Percentiles rank a stretch among this genome's conserved stretches.
Conservation (phyloP, 106 monocot genomes). For the Acanthochlamys bracteata region DNA sequence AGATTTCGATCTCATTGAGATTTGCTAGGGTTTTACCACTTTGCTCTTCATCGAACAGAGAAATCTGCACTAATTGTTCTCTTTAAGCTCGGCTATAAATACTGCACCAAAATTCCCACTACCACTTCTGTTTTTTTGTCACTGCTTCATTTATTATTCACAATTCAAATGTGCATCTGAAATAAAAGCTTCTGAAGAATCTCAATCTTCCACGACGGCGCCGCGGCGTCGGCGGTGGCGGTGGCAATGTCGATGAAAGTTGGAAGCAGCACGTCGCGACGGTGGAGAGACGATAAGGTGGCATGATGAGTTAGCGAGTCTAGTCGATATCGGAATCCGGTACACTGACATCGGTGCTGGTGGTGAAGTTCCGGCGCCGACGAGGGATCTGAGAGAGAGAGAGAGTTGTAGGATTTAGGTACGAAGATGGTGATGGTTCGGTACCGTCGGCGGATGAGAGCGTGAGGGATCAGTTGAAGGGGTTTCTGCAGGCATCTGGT, state of each 20-base stretch:
- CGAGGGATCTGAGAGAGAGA: slow-evolving; percentile 1
- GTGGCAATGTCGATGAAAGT: slow-evolving; percentile 2
- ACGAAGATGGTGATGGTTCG: slow-evolving; percentile 13
- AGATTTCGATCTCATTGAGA: too few species aligned
- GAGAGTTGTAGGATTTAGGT: slow-evolving; percentile 3
- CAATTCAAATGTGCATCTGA: too few species aligned
- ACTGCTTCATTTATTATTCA: too few species aligned
- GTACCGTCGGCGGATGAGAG: slow-evolving; percentile 42
- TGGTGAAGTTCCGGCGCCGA: slow-evolving; percentile 3
- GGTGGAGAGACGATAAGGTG: slow-evolving; percentile 33
- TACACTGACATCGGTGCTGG: slow-evolving; percentile 8
- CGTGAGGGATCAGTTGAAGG: slow-evolving; percentile 71
- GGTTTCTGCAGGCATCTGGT: slow-evolving; percentile 59
- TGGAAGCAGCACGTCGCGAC: slow-evolving; percentile 4
- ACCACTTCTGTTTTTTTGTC: too few species aligned
- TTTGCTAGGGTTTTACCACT: too few species aligned
- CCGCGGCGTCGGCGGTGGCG: neutral
- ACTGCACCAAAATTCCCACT: too few species aligned
- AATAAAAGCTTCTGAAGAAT: neutral
- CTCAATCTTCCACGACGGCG: neutral
- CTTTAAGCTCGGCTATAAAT: too few species aligned
- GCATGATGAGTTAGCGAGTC: slow-evolving; percentile 53
- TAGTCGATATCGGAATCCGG: slow-evolving; percentile 40
- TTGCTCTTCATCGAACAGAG: too few species aligned
- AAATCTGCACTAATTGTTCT: too few species aligned